Conservation (phyloP, 352 stramenopile genomes). For the Phytophthora pisi region DNA sequence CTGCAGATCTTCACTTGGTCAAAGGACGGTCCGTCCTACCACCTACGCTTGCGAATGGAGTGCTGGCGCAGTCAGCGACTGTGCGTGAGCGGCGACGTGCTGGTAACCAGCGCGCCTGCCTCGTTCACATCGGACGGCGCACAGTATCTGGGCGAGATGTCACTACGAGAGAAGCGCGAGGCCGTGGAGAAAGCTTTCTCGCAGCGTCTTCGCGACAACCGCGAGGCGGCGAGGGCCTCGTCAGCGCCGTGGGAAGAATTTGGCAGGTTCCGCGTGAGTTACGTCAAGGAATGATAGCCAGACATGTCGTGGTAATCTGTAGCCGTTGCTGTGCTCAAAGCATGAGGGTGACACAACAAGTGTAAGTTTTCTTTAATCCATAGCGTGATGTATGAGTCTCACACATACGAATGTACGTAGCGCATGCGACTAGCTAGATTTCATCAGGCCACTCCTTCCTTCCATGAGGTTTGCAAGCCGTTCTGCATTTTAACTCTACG, state of each 20-base stretch:
- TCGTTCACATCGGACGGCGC: constrained; percentile 37
- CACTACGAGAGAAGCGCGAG: constrained; percentile 43
- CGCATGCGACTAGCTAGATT: too few species aligned
- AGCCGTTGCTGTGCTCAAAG: too few species aligned
- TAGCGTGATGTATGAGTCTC: too few species aligned
- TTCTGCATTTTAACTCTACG: too few species aligned
- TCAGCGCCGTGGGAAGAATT: constrained; percentile 29
- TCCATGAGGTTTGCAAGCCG: too few species aligned
- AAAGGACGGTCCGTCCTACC: constrained; percentile 29
- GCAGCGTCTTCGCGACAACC: background rate
- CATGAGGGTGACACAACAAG: too few species aligned
- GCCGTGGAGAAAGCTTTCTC: constrained; percentile 21
- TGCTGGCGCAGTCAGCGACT: constrained; percentile 51
- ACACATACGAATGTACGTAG: too few species aligned
- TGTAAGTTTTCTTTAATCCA: too few species aligned
- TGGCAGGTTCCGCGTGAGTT: constrained; percentile 38
- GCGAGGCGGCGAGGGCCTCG: background rate
- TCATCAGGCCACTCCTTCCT: too few species aligned
- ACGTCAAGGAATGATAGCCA: constrained; percentile 4
- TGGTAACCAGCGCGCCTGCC: constrained; percentile 32
- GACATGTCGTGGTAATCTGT: too few species aligned
- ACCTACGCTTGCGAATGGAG: constrained; percentile 48
- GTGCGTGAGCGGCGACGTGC: constrained; percentile 51
- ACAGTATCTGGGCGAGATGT: constrained; percentile 44
- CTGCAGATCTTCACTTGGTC: constrained; percentile 49